Conservation (phyloP, 2,329 filamentous ascomycete genomes). For the Aspergillus phoenicis region DNA sequence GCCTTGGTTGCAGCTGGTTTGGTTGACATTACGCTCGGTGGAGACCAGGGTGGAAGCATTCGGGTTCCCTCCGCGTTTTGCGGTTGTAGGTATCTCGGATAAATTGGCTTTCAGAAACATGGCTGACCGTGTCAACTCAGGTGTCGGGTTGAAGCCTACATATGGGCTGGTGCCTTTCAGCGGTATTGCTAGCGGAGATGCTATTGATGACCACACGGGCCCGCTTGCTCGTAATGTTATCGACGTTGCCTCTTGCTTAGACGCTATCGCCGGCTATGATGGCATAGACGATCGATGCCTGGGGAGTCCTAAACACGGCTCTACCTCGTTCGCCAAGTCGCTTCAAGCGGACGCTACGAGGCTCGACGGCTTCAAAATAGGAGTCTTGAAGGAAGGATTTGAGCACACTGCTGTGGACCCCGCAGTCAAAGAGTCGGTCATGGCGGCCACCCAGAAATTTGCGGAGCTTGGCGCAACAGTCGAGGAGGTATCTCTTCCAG, state of each 20-base stretch:
- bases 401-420: slow-evolving; percentile 42
- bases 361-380: slow-evolving; percentile 37
- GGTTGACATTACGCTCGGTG: slow-evolving; percentile 35
- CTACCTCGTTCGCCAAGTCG: slow-evolving; percentile 21
- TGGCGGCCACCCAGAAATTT: slow-evolving; percentile 47
- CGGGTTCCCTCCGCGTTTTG: slow-evolving; percentile 48
- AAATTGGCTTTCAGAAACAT: neutral
- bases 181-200: slow-evolving; percentile 52
- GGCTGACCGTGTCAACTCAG: slow-evolving; percentile 9
- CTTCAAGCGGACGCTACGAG: slow-evolving; percentile 12
- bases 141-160: slow-evolving; percentile 56
- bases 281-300: slow-evolving; percentile 52
- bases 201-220: slow-evolving; percentile 55
- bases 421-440: slow-evolving; percentile 46
- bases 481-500: slow-evolving; percentile 55
- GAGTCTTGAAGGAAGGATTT: slow-evolving; percentile 52
- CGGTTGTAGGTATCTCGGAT: slow-evolving; percentile 28
- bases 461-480: slow-evolving; percentile 52
- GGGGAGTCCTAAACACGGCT: slow-evolving; percentile 30
- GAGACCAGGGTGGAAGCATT: slow-evolving; percentile 39
- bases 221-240: slow-evolving; percentile 47
- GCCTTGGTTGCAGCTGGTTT: slow-evolving; percentile 30
- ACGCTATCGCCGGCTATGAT: slow-evolving; percentile 53
- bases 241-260: slow-evolving; percentile 48
- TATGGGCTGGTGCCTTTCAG: slow-evolving; percentile 57